These are phyloP conservation scores for Vigna angularis DNA, from an alignment of 306 rosid species.

Conservation along the genomic window DNA sequence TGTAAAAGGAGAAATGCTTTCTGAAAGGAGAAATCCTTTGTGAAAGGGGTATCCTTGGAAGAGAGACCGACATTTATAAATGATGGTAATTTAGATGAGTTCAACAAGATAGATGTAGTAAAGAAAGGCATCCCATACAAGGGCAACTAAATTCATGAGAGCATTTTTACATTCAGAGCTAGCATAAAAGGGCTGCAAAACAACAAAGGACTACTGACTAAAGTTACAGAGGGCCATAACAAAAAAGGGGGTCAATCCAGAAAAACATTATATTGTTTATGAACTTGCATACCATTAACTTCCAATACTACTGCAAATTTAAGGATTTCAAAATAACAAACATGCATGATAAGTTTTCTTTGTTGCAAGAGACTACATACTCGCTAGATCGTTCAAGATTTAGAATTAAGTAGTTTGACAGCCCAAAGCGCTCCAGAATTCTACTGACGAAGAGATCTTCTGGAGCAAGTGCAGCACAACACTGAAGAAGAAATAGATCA, in stretches of 20 bases:
- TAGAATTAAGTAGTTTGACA: conserved; percentile 75
- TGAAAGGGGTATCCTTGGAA: too few species aligned
- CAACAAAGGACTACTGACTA: not conserved
- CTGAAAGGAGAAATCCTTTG: too few species aligned
- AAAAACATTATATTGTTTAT: conserved; percentile 25
- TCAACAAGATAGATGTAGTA: not conserved
- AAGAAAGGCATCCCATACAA: conserved; percentile 18
- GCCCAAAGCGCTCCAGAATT: conserved; percentile 84
- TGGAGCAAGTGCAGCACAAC: conserved; percentile 94
- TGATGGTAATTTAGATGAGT: not conserved
- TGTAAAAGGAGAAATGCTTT: too few species aligned
- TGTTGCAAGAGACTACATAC: conserved; percentile 55
- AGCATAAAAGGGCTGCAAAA: not conserved
- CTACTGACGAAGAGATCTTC: conserved; percentile 77
- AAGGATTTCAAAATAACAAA: conserved; percentile 28
- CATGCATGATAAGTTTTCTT: conserved; percentile 35
- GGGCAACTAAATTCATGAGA: conserved; percentile 19
- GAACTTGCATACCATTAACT: conserved; percentile 13
- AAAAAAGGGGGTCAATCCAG: not conserved
- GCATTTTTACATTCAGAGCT: not conserved
- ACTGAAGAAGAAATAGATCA: conserved; percentile 97
- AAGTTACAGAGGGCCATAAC: conserved; percentile 6
- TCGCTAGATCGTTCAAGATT: conserved; percentile 72
- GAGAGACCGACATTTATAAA: too few species aligned
- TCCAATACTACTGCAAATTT: conserved; percentile 1